Conservation (phyloP, 352 stramenopile genomes). For the Phytophthora sp. region DNA sequence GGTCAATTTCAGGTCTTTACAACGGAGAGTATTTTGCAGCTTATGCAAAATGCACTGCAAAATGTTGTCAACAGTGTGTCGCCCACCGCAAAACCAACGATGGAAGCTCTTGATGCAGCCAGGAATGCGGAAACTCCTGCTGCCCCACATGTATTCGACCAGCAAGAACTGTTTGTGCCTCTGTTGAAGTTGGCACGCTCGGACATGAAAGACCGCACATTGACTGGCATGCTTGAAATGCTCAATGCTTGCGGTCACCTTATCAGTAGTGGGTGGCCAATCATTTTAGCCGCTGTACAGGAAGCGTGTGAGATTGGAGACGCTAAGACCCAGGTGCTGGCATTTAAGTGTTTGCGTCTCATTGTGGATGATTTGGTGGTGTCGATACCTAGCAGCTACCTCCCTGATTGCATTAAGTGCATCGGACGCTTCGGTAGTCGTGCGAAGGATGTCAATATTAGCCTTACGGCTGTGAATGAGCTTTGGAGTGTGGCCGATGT, state of each 20-base stretch:
- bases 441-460: conserved; percentile 97
- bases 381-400: conserved; percentile 72
- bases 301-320: conserved; percentile 72
- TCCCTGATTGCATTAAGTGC: conserved; percentile 89
- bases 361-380: conserved; percentile 97
- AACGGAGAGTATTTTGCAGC: conserved; percentile 79
- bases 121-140: conserved; percentile 29
- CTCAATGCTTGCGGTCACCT: conserved; percentile 80
- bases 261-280: conserved; percentile 70
- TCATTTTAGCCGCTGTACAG: conserved; percentile 71
- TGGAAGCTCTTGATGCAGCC: conserved; percentile 56
- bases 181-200: conserved; percentile 66
- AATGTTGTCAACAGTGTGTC: conserved; percentile 69
- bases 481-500: conserved; percentile 94
- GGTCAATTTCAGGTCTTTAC: conserved; percentile 77
- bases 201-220: conserved; percentile 78
- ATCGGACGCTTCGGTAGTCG: conserved; percentile 94
- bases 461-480: conserved; percentile 96
- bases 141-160: conserved; percentile 63
- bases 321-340: conserved; percentile 77
- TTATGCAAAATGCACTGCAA: conserved; percentile 78
- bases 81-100: conserved; percentile 47
- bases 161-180: conserved; percentile 71
- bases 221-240: conserved; percentile 77
- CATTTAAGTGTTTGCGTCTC: conserved; percentile 96